phyloP scores from a whole-genome alignment of 2,329 filamentous ascomycete species.

The Elsinoe necatrix region DNA sequence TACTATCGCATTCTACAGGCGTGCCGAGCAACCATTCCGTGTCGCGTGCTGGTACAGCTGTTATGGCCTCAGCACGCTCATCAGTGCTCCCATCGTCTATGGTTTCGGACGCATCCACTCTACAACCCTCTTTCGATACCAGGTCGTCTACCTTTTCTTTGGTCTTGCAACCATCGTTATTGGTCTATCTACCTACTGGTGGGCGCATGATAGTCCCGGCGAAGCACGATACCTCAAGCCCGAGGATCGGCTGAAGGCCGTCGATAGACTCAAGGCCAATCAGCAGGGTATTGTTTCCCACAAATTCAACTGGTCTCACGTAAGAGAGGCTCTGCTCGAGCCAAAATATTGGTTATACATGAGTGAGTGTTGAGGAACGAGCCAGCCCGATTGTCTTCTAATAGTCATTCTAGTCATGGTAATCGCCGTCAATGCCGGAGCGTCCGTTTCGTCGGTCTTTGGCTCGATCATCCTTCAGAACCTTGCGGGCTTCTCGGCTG shows the following conservation, averaged over 20 bases:
- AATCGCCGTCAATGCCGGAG: slow-evolving; percentile 12
- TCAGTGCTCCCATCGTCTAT: slow-evolving; percentile 16
- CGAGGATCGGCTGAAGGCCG: slow-evolving; percentile 38
- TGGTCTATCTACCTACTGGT: slow-evolving; percentile 16
- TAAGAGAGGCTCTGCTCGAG: slow-evolving; percentile 36
- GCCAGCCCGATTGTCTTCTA: background rate
- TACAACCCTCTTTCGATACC: slow-evolving; percentile 15
- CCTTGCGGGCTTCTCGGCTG: slow-evolving; percentile 13
- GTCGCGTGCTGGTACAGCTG: slow-evolving; percentile 18
- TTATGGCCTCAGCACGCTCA: slow-evolving; percentile 15
- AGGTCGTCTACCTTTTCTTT: slow-evolving; percentile 17
- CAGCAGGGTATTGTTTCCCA: slow-evolving; percentile 40
- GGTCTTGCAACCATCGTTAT: slow-evolving; percentile 16
- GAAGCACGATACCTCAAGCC: slow-evolving; percentile 35
- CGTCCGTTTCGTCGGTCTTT: slow-evolving; percentile 16
- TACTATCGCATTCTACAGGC: slow-evolving; percentile 16
- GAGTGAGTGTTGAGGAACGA: background rate
- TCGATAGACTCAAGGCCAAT: slow-evolving; percentile 44
- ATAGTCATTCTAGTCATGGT: slow-evolving; percentile 9
- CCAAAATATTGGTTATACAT: slow-evolving; percentile 43
- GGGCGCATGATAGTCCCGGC: slow-evolving; percentile 16
- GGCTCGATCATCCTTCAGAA: slow-evolving; percentile 17
- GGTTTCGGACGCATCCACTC: slow-evolving; percentile 16
- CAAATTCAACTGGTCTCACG: slow-evolving; percentile 40
- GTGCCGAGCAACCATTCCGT: slow-evolving; percentile 16